phyloP scores from a whole-genome alignment of 495 filamentous ascomycete species.

The Podospora australis region DNA sequence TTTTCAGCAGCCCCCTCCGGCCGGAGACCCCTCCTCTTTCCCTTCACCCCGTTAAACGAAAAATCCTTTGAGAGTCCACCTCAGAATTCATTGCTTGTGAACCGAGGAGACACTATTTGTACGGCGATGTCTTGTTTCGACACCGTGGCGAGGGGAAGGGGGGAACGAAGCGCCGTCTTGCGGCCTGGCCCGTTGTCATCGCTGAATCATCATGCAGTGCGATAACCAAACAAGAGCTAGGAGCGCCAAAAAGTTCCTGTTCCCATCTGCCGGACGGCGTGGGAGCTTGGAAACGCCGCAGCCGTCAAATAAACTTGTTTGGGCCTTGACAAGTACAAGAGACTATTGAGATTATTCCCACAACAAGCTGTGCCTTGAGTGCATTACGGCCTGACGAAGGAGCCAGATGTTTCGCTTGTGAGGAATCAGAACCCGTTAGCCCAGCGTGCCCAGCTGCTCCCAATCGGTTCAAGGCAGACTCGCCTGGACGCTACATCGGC shows the following conservation, averaged over 20 bases:
- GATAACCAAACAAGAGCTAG: constrained; percentile 17
- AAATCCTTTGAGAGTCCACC: constrained; percentile 33
- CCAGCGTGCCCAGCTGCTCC: no score
- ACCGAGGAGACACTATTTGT: constrained; percentile 18
- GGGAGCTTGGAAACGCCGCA: constrained; percentile 10
- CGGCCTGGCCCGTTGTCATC: constrained; percentile 14
- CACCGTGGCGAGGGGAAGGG: constrained; percentile 7
- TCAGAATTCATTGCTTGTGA: constrained; percentile 16
- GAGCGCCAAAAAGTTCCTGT: constrained; percentile 1
- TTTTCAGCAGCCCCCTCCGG: constrained; percentile 35
- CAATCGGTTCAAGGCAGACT: not conserved
- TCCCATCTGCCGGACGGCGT: not conserved
- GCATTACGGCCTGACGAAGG: no score
- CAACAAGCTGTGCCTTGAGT: no score
- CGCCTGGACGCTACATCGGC: not conserved
- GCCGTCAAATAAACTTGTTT: no score
- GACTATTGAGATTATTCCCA: no score
- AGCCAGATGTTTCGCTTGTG: no score
- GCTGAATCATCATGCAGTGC: constrained; percentile 26
- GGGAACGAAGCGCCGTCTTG: not conserved
- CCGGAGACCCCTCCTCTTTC: constrained; percentile 16
- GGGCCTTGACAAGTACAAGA: no score
- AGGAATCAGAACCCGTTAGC: no score
- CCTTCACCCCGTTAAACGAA: no score
- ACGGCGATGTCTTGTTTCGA: constrained; percentile 19